These are phyloP conservation scores for Paecilomyces sp. DNA, from an alignment of 2,329 filamentous ascomycete species.

Conservation along the genomic window DNA sequence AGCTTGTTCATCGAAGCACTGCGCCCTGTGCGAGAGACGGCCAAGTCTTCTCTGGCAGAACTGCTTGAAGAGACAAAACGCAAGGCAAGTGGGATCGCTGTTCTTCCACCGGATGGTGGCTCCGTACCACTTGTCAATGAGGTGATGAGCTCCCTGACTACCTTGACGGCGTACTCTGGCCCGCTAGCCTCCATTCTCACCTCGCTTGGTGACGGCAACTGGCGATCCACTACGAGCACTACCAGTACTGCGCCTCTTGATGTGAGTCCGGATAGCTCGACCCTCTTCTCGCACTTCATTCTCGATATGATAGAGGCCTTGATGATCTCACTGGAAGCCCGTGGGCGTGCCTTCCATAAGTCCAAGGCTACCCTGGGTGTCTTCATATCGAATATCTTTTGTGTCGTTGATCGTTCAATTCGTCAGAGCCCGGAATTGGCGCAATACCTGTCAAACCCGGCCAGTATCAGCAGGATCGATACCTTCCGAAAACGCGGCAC, in stretches of 20 bases:
- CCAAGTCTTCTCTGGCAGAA: slow-evolving; percentile 75
- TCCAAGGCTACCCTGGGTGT: slow-evolving; percentile 74
- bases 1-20: slow-evolving; percentile 73
- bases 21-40: slow-evolving; percentile 85
- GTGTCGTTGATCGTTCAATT: slow-evolving; percentile 78
- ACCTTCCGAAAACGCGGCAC: slow-evolving; percentile 82
- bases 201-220: slow-evolving; percentile 87
- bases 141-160: slow-evolving; percentile 77
- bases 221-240: slow-evolving; percentile 59
- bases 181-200: slow-evolving; percentile 86
- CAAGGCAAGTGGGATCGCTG: slow-evolving; percentile 57
- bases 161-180: slow-evolving; percentile 77
- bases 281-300: slow-evolving; percentile 85
- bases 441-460: slow-evolving; percentile 56
- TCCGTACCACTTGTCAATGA: slow-evolving; percentile 72
- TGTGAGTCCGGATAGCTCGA: slow-evolving; percentile 77
- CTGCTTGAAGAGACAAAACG: slow-evolving; percentile 76
- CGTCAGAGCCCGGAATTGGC: slow-evolving; percentile 66
- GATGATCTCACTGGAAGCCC: slow-evolving; percentile 66
- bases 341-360: slow-evolving; percentile 65
- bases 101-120: slow-evolving; percentile 70
- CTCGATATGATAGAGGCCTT: slow-evolving; percentile 80
- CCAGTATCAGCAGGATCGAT: slow-evolving; percentile 62
- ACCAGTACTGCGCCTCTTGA: slow-evolving; percentile 71
- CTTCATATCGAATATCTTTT: slow-evolving; percentile 82